Evolutionary conservation across 2,329 filamentous ascomycete species (phyloP).

Genomic region (Aplosporella prunicola): DNA sequence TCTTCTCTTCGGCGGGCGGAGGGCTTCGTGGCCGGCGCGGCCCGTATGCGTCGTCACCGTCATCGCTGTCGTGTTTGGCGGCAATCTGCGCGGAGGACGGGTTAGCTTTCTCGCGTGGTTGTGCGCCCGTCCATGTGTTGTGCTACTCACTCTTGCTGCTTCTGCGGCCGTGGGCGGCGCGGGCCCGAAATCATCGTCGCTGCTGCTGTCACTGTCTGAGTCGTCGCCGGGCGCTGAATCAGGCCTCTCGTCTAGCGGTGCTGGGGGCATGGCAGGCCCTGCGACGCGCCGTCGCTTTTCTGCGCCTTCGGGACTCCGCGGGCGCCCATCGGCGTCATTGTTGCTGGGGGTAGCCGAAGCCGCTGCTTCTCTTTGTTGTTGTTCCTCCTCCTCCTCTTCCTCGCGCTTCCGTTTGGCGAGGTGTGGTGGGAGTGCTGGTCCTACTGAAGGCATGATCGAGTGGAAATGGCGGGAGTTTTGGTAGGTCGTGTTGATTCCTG

Average conservation of each 20-base stretch:
- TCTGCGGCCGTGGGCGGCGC: constrained; percentile 26
- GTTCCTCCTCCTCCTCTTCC: constrained; percentile 30
- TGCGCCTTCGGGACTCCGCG: constrained; percentile 29
- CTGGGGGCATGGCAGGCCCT: constrained; percentile 48
- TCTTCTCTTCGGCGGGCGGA: constrained; percentile 20
- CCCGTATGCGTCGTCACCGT: neutral
- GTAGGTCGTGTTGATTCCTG: neutral
- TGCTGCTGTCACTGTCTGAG: constrained; percentile 22
- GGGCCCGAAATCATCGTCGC: constrained; percentile 39
- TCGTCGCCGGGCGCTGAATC: constrained; percentile 22
- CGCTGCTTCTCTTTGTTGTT: too few species aligned
- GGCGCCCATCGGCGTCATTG: constrained; percentile 13
- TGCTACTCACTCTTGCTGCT: constrained; percentile 15
- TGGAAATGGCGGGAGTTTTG: constrained; percentile 12
- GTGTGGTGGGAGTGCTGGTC: constrained; percentile 60
- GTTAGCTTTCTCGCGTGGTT: too few species aligned
- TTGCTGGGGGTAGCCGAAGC: constrained; percentile 18
- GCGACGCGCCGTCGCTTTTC: constrained; percentile 45
- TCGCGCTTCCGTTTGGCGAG: constrained; percentile 45
- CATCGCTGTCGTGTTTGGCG: constrained; percentile 14
- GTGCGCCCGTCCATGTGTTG: neutral
- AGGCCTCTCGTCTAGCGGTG: constrained; percentile 39
- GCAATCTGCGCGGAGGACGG: too few species aligned
- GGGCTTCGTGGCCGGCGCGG: constrained; percentile 10
- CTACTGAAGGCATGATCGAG: constrained; percentile 54